These are phyloP conservation scores for Paecilomyces sp. DNA, from an alignment of 2,329 filamentous ascomycete species.

Conservation along the genomic window DNA sequence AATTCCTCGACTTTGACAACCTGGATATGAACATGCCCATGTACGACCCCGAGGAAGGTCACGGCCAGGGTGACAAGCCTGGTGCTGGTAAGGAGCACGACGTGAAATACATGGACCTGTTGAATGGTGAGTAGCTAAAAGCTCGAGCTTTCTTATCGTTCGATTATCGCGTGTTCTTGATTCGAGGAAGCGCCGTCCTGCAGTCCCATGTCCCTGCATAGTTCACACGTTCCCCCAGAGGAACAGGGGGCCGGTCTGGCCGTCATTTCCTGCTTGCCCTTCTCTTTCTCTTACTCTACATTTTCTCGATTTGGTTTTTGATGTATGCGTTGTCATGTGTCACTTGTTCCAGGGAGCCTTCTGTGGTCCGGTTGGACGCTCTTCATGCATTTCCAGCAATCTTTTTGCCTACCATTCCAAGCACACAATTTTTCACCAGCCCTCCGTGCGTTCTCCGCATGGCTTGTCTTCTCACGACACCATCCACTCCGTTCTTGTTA, in stretches of 20 bases:
- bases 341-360: not conserved
- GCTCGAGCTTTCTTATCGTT: conserved; percentile 3
- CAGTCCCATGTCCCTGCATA: not conserved
- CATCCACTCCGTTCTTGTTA: not conserved
- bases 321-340: not conserved
- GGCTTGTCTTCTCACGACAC: not conserved
- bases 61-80: conserved; percentile 13
- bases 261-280: not conserved
- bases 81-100: conserved; percentile 19
- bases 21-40: conserved; percentile 27
- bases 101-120: conserved; percentile 34
- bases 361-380: not conserved
- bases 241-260: not conserved
- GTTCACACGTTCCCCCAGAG: not conserved
- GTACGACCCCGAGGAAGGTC: conserved; percentile 20
- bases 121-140: conserved; percentile 30
- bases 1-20: conserved; percentile 71
- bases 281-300: not conserved
- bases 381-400: not conserved
- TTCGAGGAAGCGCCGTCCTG: not conserved
- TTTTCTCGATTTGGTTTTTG: not conserved
- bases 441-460: not conserved
- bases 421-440: not conserved
- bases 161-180: conserved; percentile 1
- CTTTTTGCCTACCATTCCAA: not conserved